Conservation (phyloP, 2,329 filamentous ascomycete genomes). For the Macrophomina phaseolina region DNA sequence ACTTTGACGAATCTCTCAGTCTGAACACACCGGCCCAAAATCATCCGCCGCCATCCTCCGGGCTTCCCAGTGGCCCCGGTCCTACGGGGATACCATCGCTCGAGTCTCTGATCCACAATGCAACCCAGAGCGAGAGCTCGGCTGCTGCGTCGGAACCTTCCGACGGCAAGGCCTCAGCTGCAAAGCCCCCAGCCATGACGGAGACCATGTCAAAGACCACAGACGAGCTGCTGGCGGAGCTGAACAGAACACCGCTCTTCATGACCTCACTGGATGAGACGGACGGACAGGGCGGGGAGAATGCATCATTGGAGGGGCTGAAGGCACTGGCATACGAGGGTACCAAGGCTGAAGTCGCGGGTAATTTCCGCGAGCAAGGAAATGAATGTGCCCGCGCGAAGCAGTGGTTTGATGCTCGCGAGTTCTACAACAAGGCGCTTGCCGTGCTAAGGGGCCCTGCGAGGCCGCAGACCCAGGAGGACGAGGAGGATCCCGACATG, state of each 20-base stretch:
- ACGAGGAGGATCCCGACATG: slow-evolving; percentile 53
- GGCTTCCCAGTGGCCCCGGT: slow-evolving; percentile 6
- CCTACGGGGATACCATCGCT: slow-evolving; percentile 14
- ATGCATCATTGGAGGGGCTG: slow-evolving; percentile 82
- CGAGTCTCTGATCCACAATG: slow-evolving; percentile 23
- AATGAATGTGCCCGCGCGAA: slow-evolving; percentile 83
- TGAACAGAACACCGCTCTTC: slow-evolving; percentile 82
- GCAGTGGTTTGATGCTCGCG: slow-evolving; percentile 80
- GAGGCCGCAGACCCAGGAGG: slow-evolving; percentile 55
- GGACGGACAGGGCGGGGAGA: slow-evolving; percentile 69
- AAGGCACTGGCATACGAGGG: slow-evolving; percentile 93
- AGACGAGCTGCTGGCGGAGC: slow-evolving; percentile 66
- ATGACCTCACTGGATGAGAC: slow-evolving; percentile 85
- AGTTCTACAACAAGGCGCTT: slow-evolving; percentile 91
- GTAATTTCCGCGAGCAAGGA: slow-evolving; percentile 87
- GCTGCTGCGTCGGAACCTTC: slow-evolving; percentile 14
- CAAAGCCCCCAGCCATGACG: slow-evolving; percentile 64
- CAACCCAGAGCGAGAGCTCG: slow-evolving; percentile 2
- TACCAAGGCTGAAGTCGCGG: slow-evolving; percentile 79
- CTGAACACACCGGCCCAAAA: slow-evolving; percentile 39
- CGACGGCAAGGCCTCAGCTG: slow-evolving; percentile 42
- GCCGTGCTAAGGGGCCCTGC: slow-evolving; percentile 69
- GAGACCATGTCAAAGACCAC: slow-evolving; percentile 61
- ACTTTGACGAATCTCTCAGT: slow-evolving; percentile 55
- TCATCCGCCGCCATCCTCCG: not conserved